Conservation (phyloP, 164 flowering plant species). For the Umbellularia californica region DNA sequence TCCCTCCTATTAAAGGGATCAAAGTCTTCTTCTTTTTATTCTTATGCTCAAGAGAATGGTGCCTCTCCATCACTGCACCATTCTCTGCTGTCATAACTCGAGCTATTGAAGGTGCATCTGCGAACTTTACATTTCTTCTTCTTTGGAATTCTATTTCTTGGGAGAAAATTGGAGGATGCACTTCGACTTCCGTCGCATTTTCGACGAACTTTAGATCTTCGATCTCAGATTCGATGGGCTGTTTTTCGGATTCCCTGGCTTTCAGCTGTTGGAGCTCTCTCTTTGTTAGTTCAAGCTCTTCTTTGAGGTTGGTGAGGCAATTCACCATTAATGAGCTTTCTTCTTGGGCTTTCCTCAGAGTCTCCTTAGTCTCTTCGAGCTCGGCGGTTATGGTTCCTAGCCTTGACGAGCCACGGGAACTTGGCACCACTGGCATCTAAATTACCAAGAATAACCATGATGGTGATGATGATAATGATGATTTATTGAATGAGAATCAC, state of each 20-base stretch:
- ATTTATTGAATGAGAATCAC: too few species aligned
- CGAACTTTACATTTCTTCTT: slow-evolving; percentile 66
- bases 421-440: slow-evolving; percentile 9
- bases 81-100: slow-evolving; percentile 21
- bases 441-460: too few species aligned
- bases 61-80: slow-evolving; percentile 17
- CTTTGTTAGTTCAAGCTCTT: slow-evolving; percentile 71
- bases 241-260: slow-evolving; percentile 33
- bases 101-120: slow-evolving; percentile 52
- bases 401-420: slow-evolving; percentile 20
- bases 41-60: slow-evolving; percentile 16
- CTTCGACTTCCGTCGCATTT: slow-evolving; percentile 24
- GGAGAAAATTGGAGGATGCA: slow-evolving; percentile 2
- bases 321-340: slow-evolving; percentile 50
- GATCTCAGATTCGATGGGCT: slow-evolving; percentile 25
- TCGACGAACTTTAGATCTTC: slow-evolving; percentile 58
- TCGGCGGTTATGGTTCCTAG: slow-evolving; percentile 42
- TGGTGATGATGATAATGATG: too few species aligned
- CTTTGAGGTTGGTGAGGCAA: slow-evolving; percentile 44
- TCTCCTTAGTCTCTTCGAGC: slow-evolving; percentile 75
- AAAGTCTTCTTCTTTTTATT: slow-evolving; percentile 47
- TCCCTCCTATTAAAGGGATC: slow-evolving; percentile 42
- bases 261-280: slow-evolving; percentile 55
- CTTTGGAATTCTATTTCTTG: slow-evolving; percentile 37
- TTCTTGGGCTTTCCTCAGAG: slow-evolving; percentile 58